phyloP scores from a whole-genome alignment of 2,329 filamentous ascomycete genomes.

The Teratosphaeria pseudoeucalypti region DNA sequence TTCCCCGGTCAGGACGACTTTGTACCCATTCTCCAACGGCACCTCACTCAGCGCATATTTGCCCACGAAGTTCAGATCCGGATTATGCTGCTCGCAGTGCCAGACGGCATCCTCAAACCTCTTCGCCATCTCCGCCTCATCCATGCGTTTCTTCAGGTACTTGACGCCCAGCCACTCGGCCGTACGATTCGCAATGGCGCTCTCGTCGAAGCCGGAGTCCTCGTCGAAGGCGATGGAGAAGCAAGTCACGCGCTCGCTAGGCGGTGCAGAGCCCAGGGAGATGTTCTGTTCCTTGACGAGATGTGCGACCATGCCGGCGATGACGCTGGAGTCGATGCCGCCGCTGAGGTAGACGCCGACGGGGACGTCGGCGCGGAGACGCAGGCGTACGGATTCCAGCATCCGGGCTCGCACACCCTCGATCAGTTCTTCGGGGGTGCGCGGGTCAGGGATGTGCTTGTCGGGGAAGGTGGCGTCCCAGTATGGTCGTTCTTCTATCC shows the following conservation, averaged over 20 bases:
- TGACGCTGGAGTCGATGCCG: conserved; percentile 47
- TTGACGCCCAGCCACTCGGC: conserved; percentile 40
- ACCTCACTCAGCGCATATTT: conserved; percentile 42
- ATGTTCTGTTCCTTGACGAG: conserved; percentile 39
- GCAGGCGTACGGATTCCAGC: conserved; percentile 42
- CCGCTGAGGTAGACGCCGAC: conserved; percentile 48
- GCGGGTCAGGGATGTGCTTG: conserved; percentile 29
- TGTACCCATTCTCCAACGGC: conserved; percentile 37
- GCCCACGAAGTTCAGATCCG: conserved; percentile 44
- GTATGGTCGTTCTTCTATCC: conserved; percentile 35
- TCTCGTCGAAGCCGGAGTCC: conserved; percentile 41
- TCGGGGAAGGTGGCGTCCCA: conserved; percentile 45
- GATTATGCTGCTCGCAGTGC: conserved; percentile 36
- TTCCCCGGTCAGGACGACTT: conserved; percentile 43
- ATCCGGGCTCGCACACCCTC: conserved; percentile 39
- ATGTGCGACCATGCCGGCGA: conserved; percentile 47
- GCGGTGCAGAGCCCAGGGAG: conserved; percentile 36
- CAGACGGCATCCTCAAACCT: conserved; percentile 37
- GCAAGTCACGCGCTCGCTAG: conserved; percentile 31
- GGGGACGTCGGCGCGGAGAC: conserved; percentile 48
- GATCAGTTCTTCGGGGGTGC: conserved; percentile 43
- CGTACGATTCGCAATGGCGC: conserved; percentile 37
- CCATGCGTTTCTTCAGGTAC: conserved; percentile 33
- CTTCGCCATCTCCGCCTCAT: conserved; percentile 33
- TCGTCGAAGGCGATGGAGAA: conserved; percentile 47